Evolutionary conservation across 495 filamentous ascomycete genomes (phyloP).

Genomic region (Aspergillus mulundensis): DNA sequence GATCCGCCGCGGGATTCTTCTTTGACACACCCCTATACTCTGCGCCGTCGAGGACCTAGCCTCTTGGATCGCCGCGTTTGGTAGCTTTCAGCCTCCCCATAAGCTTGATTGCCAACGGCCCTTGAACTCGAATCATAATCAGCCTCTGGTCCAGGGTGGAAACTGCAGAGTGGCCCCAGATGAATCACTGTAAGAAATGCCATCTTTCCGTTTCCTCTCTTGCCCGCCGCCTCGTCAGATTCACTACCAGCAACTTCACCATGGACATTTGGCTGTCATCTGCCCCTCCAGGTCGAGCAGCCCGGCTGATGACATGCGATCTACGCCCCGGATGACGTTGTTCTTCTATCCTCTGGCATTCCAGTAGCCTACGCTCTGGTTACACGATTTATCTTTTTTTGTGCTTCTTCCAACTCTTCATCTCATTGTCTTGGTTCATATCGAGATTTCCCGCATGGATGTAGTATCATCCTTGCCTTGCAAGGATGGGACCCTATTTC

Average conservation of each 20-base stretch:
- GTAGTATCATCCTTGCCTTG: conserved; percentile 19
- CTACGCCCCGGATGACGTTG: conserved; percentile 22
- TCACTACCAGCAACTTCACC: conserved; percentile 6
- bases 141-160: neutral
- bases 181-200: conserved; percentile 29
- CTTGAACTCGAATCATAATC: neutral
- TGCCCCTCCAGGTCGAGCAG: conserved; percentile 12
- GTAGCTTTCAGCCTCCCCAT: conserved; percentile 14
- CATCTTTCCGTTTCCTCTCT: neutral
- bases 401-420: conserved; percentile 7
- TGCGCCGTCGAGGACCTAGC: conserved; percentile 14
- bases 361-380: conserved; percentile 14
- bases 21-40: conserved; percentile 14
- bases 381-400: conserved; percentile 16
- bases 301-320: conserved; percentile 20
- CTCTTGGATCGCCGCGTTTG: conserved; percentile 10
- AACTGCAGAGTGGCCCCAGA: conserved; percentile 11
- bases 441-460: conserved; percentile 17
- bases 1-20: conserved; percentile 9
- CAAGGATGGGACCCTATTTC: conserved; percentile 26
- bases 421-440: conserved; percentile 19
- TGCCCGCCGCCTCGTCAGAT: conserved; percentile 9
- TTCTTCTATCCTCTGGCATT: conserved; percentile 11
- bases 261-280: neutral
- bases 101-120: conserved; percentile 4